Percentiles rank a stretch among this genome's conserved stretches.
phyloP scores from a whole-genome alignment of 2,329 filamentous ascomycete genomes.

The Calonectria honghensis region DNA sequence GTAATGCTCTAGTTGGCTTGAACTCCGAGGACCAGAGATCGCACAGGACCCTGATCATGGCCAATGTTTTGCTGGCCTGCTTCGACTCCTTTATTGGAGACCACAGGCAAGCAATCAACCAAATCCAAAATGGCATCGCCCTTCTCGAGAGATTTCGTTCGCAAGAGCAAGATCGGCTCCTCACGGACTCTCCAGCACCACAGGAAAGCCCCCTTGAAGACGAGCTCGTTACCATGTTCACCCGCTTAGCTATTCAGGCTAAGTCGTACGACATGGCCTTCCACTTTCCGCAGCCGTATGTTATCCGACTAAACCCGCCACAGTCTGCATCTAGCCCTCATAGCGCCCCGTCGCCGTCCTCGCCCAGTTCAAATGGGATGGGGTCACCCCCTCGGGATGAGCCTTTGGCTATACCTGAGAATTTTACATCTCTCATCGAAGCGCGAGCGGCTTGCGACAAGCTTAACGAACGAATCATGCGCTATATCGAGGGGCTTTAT shows the following conservation, averaged over 20 bases:
- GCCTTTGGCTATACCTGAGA: constrained; percentile 51
- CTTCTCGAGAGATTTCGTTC: constrained; percentile 72
- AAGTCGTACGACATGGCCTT: constrained; percentile 82
- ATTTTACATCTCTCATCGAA: constrained; percentile 71
- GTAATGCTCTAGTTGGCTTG: constrained; percentile 69
- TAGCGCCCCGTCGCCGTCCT: constrained; percentile 53
- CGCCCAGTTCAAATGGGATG: constrained; percentile 1
- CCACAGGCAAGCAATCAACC: constrained; percentile 76
- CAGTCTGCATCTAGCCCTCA: constrained; percentile 63
- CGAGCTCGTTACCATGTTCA: constrained; percentile 78
- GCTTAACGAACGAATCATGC: constrained; percentile 73
- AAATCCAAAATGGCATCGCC: constrained; percentile 76
- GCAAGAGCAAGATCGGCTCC: constrained; percentile 60
- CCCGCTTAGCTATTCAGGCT: constrained; percentile 77
- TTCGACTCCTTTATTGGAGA: constrained; percentile 81
- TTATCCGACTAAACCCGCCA: constrained; percentile 66
- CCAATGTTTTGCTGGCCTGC: constrained; percentile 79
- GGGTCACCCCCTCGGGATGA: constrained; percentile 62
- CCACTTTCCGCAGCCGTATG: constrained; percentile 78
- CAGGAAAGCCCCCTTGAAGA: constrained; percentile 71
- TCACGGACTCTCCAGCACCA: constrained; percentile 45
- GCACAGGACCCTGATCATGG: constrained; percentile 76
- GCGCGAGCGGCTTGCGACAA: constrained; percentile 75
- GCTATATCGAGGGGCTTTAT: constrained; percentile 74
- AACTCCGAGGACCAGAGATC: constrained; percentile 66